Evolutionary conservation across 2,329 filamentous ascomycete species (phyloP), one percentile per base, ranked within the genome.

Genomic region (Triangularia verruculosa): DNA sequence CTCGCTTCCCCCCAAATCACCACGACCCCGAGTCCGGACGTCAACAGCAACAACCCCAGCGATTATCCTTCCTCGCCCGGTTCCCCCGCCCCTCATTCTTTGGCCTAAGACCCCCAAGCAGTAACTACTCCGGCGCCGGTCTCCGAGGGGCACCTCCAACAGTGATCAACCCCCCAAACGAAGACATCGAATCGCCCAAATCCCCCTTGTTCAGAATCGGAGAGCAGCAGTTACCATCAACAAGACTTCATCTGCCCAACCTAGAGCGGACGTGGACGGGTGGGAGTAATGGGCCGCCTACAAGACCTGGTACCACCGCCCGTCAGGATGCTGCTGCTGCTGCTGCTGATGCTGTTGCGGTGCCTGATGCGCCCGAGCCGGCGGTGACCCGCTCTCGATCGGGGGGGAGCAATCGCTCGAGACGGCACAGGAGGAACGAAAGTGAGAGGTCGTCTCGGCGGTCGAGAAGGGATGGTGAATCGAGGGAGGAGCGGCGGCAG

Each of bases 161-260:
- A 1, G 67, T 70, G 6, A 30, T 68, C 11, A 47, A 22, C 39
- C n/a, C 8, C 6, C 6, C 6, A 11, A 60, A 67, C 56, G 57
- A 9, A 63, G 74, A 74, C 25, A 64, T 70, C 17, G 76, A 79
- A 55, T 80, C 77, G 20, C 81, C 82, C 32, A 86, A 86, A 69
- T 78, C 80, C 1, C 79, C 82, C 2, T 74, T 75, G 2, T 77
- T 79, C 57, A 70, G 73, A 17, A 69, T 80, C 3, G 73, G 74
- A 3, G 69, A 77, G 61, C 73, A 75, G n/a, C 71, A 72, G 28
- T 67, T 81, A 24, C 76, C 80, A 11, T 77, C 76, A 28, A 78
- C 78, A 25, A 73, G 78, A 57, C 68, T 82, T 25, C 72, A 77
- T 61, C 71, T 82, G 25, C 79, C 80, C 1, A 75, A 77, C 58